Conservation (phyloP, 495 filamentous ascomycete species). For the Pyronema omphalodes region DNA sequence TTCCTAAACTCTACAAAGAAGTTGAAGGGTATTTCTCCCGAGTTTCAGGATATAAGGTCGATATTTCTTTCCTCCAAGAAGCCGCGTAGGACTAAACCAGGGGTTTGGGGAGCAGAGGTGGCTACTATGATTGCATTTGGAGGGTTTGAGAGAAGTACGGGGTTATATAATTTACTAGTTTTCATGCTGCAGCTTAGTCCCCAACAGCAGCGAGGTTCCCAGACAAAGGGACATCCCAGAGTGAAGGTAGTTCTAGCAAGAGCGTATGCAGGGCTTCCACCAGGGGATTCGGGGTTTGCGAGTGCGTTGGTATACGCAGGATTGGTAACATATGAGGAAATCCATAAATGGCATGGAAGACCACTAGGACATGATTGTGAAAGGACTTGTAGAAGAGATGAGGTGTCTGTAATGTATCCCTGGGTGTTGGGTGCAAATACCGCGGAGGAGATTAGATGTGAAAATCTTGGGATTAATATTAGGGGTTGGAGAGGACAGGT, state of each 20-base stretch:
- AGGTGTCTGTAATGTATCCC: not conserved
- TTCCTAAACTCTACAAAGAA: not conserved
- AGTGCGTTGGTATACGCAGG: not conserved
- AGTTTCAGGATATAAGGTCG: not conserved
- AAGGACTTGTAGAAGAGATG: not conserved
- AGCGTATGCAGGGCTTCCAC: not conserved
- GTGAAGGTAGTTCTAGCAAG: not conserved
- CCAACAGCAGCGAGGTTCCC: not conserved
- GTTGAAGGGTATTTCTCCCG: not conserved
- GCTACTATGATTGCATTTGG: not conserved
- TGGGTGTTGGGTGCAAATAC: not conserved
- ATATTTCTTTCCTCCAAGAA: not conserved
- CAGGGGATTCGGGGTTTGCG: not conserved
- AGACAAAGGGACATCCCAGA: not conserved
- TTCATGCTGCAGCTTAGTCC: not conserved
- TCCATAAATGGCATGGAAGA: not conserved
- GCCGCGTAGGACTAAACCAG: not conserved
- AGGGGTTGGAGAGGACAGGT: not conserved
- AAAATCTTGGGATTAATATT: not conserved
- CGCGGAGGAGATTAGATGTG: not conserved
- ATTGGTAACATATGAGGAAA: not conserved
- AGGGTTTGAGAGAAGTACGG: not conserved
- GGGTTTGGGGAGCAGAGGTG: not conserved
- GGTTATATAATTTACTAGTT: not conserved
- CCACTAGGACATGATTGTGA: not conserved